Evolutionary conservation across 306 rosid genomes (phyloP).

Genomic region (Quercus glauca): DNA sequence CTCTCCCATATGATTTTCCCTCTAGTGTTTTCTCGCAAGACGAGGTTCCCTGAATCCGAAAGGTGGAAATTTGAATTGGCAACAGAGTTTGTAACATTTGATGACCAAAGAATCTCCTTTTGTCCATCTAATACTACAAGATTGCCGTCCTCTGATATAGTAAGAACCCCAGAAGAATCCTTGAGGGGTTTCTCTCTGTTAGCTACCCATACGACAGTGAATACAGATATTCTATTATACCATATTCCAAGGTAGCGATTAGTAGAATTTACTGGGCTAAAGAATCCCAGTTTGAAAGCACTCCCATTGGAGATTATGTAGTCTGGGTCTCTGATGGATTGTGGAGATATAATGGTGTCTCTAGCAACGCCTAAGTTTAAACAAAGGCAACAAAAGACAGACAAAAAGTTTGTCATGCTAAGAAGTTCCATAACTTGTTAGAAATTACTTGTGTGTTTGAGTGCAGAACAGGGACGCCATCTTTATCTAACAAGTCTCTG

Average conservation of each 20-base stretch:
- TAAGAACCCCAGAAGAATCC: constrained; percentile 28
- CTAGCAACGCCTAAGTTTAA: background rate
- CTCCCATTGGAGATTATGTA: background rate
- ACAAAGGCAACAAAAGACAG: background rate
- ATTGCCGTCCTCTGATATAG: constrained; percentile 27
- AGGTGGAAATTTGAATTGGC: constrained; percentile 21
- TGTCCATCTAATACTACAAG: constrained; percentile 28
- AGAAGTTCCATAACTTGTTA: background rate
- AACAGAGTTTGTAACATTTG: constrained; percentile 16
- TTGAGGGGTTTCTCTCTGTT: constrained; percentile 33
- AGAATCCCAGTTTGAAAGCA: constrained; percentile 25
- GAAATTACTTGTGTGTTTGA: no score
- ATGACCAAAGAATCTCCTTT: constrained; percentile 29
- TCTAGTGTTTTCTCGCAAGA: background rate
- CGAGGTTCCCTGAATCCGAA: constrained; percentile 39
- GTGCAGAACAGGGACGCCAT: no score
- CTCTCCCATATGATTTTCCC: constrained; percentile 35
- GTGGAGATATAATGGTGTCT: background rate
- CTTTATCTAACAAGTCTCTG: no score
- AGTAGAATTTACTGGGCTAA: background rate
- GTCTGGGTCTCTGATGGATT: background rate
- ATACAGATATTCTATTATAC: background rate
- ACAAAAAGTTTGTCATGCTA: background rate
- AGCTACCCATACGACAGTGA: constrained; percentile 29
- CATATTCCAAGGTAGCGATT: constrained; percentile 21